Evolutionary conservation across 169 alveolate genomes (phyloP).

Genomic region (Cryptosporidium canis): DNA sequence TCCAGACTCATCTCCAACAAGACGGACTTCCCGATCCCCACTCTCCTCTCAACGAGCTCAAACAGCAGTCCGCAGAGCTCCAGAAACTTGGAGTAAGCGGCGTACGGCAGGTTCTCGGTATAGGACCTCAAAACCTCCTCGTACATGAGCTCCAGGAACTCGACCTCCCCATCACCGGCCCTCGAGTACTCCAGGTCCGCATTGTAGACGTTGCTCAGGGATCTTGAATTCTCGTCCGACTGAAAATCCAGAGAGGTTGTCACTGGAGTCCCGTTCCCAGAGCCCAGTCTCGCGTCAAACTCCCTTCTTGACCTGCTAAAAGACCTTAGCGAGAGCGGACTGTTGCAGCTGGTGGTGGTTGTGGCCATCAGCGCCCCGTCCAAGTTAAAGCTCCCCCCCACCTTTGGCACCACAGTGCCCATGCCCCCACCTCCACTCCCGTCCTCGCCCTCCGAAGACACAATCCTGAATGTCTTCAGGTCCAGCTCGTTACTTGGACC

Average conservation of each 20-base stretch:
- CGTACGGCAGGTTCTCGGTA: constrained; percentile 6
- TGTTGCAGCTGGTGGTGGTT: neutral
- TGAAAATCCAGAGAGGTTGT: constrained; percentile 11
- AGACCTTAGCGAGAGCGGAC: neutral
- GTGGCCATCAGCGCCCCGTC: neutral
- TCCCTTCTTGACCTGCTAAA: neutral
- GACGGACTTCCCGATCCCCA: neutral
- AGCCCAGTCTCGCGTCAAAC: neutral
- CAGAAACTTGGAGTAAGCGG: constrained; percentile 38
- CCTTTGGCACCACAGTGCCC: neutral
- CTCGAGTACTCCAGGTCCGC: neutral
- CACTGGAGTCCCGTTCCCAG: neutral
- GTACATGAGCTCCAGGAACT: constrained; percentile 5
- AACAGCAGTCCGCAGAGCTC: constrained; percentile 8
- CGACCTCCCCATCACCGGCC: constrained; percentile 1
- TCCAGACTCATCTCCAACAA: constrained; percentile 20
- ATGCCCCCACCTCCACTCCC: no score
- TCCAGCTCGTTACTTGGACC: neutral
- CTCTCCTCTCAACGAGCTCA: constrained; percentile 1
- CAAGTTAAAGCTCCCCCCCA: neutral
- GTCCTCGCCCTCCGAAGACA: neutral
- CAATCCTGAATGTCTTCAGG: constrained; percentile 1
- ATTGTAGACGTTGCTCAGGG: neutral
- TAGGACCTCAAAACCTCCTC: neutral
- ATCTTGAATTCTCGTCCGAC: neutral